These are phyloP conservation scores for Paraphoma chrysanthemicola DNA, from an alignment of 2,329 filamentous ascomycete genomes.

Conservation along the genomic window DNA sequence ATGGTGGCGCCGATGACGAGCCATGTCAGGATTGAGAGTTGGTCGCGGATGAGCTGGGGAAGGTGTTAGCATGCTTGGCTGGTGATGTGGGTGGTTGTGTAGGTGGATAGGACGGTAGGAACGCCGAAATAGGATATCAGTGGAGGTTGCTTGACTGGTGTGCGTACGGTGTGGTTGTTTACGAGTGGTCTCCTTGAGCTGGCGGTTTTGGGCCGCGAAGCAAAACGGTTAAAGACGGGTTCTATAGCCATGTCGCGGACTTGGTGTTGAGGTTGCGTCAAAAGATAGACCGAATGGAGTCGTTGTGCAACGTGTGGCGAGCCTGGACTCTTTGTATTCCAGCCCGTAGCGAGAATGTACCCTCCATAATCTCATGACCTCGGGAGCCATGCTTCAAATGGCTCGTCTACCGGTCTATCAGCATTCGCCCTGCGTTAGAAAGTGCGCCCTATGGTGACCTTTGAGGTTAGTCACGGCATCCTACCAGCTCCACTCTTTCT, in stretches of 20 bases:
- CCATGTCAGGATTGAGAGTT: conserved; percentile 11
- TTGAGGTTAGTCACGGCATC: neutral
- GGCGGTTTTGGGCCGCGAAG: neutral
- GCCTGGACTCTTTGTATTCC: no score
- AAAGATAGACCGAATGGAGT: no score
- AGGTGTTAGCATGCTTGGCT: neutral
- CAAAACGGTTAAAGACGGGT: neutral
- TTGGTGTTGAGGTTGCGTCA: neutral
- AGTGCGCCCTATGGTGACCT: neutral
- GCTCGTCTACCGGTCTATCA: no score
- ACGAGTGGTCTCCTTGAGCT: neutral
- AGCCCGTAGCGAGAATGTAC: no score
- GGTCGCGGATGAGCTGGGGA: conserved; percentile 8
- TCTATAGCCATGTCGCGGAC: neutral
- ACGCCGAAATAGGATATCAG: no score
- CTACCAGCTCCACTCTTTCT: neutral
- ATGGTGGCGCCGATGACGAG: conserved; percentile 11
- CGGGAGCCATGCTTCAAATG: no score
- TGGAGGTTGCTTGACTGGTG: neutral
- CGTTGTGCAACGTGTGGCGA: no score
- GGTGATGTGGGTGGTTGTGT: neutral
- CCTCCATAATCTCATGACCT: no score
- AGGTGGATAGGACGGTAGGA: neutral
- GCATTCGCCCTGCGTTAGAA: no score
- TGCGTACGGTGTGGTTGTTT: neutral